Conservation (phyloP, 352 stramenopile species). For the Pythium rhizo-oryzae region DNA sequence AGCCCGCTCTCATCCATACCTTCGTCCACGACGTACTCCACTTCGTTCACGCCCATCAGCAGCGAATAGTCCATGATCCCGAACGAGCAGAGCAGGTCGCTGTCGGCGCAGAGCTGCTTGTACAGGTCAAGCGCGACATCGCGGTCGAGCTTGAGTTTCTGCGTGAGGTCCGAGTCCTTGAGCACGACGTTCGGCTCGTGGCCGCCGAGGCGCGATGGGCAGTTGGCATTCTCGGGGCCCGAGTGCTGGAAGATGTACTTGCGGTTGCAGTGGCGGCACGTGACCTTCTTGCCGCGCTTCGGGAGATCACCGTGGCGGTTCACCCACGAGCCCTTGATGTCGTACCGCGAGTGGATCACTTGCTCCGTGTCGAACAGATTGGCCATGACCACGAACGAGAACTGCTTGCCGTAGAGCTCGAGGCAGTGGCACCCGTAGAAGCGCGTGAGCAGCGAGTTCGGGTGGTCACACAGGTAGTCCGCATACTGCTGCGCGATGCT, state of each 20-base stretch:
- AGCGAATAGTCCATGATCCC: constrained; percentile 94
- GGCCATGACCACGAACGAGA: constrained; percentile 93
- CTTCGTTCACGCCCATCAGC: constrained; percentile 89
- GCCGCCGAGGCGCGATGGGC: constrained; percentile 67
- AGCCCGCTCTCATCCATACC: constrained; percentile 35
- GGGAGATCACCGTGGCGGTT: constrained; percentile 81
- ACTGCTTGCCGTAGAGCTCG: constrained; percentile 90
- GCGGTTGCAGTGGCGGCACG: constrained; percentile 88
- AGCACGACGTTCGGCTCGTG: constrained; percentile 90
- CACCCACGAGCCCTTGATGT: constrained; percentile 93
- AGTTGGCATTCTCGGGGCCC: constrained; percentile 69
- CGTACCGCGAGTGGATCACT: constrained; percentile 87
- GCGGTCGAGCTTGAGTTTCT: constrained; percentile 87
- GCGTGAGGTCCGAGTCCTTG: constrained; percentile 88
- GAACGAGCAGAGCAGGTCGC: constrained; percentile 82
- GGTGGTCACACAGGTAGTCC: constrained; percentile 85
- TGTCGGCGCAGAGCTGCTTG: constrained; percentile 79
- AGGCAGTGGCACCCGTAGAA: constrained; percentile 93
- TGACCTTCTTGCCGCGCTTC: constrained; percentile 88
- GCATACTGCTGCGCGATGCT: constrained; percentile 88
- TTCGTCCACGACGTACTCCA: constrained; percentile 88
- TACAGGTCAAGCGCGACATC: constrained; percentile 74
- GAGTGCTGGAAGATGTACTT: constrained; percentile 83
- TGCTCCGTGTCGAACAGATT: constrained; percentile 92
- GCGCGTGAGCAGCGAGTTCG: constrained; percentile 84